A percentile compares a stretch with the other conserved stretches of the same genome.
Evolutionary conservation across 345 rosid genomes (phyloP).

Genomic region (Clarkia xantiana): DNA sequence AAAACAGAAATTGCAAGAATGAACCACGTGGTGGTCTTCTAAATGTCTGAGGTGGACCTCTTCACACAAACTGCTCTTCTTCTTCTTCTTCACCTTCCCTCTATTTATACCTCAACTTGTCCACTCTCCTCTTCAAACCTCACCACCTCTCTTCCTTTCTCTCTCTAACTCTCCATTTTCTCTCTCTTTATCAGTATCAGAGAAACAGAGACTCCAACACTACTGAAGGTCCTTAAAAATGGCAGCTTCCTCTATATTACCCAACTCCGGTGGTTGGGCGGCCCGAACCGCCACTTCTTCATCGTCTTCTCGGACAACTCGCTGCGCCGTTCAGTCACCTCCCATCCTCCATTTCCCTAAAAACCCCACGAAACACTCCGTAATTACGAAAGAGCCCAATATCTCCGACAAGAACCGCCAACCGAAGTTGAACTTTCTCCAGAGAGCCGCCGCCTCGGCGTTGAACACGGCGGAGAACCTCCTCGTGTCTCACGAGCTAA

Average conservation of each 20-base stretch:
- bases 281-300: background rate
- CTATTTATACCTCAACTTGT: background rate
- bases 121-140: background rate
- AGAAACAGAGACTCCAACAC: background rate
- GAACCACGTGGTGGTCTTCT: constrained; percentile 30
- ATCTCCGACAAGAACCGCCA: constrained; percentile 6
- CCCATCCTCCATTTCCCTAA: constrained; percentile 43
- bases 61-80: constrained; percentile 1
- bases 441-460: constrained; percentile 46
- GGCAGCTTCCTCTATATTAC: constrained; percentile 25
- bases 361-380: constrained; percentile 12
- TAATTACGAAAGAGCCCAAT: constrained; percentile 15
- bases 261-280: constrained; percentile 22
- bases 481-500: constrained; percentile 41
- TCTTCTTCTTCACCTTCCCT: background rate
- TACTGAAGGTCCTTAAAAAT: constrained; percentile 8
- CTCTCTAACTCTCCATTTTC: background rate
- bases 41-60: constrained; percentile 32
- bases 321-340: constrained; percentile 29
- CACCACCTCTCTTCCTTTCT: background rate
- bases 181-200: background rate
- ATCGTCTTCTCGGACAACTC: constrained; percentile 9
- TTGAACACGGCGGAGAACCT: constrained; percentile 50
- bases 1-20: constrained; percentile 3
- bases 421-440: constrained; percentile 44